phyloP scores from a whole-genome alignment of 176 grass and related monocot genomes.

The Eremochloa ophiuroides region DNA sequence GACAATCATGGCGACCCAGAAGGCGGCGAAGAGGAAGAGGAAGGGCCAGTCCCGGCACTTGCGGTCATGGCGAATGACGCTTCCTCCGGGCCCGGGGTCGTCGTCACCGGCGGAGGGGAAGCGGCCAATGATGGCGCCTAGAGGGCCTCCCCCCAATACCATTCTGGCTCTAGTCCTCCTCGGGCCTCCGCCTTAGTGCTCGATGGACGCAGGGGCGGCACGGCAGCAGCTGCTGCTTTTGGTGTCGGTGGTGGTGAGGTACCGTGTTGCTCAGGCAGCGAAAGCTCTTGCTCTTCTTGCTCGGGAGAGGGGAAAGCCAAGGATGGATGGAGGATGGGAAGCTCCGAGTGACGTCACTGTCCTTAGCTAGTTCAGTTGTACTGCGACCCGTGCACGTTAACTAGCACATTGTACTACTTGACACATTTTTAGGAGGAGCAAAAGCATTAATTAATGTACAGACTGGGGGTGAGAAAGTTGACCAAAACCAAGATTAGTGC shows the following conservation, averaged over 20 bases:
- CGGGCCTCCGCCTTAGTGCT: neutral
- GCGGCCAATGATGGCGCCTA: constrained; percentile 80
- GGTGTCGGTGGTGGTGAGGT: neutral
- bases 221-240: neutral
- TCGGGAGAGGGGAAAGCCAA: neutral
- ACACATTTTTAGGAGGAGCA: too few relatives aligned
- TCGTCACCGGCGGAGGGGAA: constrained; percentile 34
- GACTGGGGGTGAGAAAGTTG: too few relatives aligned
- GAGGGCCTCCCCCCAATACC: constrained; percentile 45
- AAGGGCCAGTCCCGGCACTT: constrained; percentile 88
- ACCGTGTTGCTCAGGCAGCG: too few relatives aligned
- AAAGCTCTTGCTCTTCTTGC: neutral
- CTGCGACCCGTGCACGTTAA: too few relatives aligned
- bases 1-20: constrained; percentile 87
- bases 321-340: too few relatives aligned
- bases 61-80: constrained; percentile 73
- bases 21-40: constrained; percentile 68
- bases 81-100: constrained; percentile 12
- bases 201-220: neutral
- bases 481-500: too few relatives aligned
- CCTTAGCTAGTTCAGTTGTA: too few relatives aligned
- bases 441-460: too few relatives aligned
- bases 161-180: neutral
- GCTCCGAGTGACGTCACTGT: neutral
- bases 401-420: too few relatives aligned